Base-by-base conservation (phyloP, 768 basidiomycete species). In the Tricholoma sp. region DNA sequence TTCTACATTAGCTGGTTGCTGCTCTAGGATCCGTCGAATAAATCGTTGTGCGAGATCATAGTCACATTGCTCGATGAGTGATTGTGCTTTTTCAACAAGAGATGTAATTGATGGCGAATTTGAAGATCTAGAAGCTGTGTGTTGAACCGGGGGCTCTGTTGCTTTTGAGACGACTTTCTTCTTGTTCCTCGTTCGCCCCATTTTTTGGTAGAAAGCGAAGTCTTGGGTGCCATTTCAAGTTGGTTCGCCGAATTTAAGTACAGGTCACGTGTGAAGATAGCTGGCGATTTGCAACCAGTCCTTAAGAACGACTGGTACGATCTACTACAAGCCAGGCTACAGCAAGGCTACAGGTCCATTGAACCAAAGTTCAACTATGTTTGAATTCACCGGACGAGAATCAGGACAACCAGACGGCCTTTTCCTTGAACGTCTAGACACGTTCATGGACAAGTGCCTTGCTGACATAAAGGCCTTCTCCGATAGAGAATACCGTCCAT, bases 31-130 rank as follows among this genome's bases (percentile, higher is more conserved):
- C 44, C 93, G 82, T 45, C 76, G 74, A 37, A 85, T 74, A 67
- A 95, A 94, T 52, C 80, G 83, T 51, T 79, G 72, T 2, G 93
- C 91, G 49, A 95, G 82, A 50, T 88, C 82, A 67, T 90, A 94
- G 70, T 94, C 86, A 65, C 88, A 92, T 72, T 93, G 89, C 20
- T 85, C 78, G 61, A 95, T 81, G 54, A 95, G 76, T n/a, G 80
- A 75, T 65, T 91, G 90, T 0, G 90, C 85, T 68, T 93, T 94
- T 66, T 85, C 83, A 33, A 91, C 72, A 6, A 93, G 73, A 10
- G 85, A 73, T 9, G 76, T 53, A 53, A 82, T 69, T 29, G 85
- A 70, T 1, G 83, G 83, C 2, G 67, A 53, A 28, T 73, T 66
- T 13, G 69, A 20, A n/a, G 47, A 6, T 32, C 7, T 32, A 4